A percentile compares a stretch with the other conserved stretches of the same genome.
phyloP scores from a whole-genome alignment of 2,329 filamentous ascomycete genomes.

The Fusarium coffeatum region DNA sequence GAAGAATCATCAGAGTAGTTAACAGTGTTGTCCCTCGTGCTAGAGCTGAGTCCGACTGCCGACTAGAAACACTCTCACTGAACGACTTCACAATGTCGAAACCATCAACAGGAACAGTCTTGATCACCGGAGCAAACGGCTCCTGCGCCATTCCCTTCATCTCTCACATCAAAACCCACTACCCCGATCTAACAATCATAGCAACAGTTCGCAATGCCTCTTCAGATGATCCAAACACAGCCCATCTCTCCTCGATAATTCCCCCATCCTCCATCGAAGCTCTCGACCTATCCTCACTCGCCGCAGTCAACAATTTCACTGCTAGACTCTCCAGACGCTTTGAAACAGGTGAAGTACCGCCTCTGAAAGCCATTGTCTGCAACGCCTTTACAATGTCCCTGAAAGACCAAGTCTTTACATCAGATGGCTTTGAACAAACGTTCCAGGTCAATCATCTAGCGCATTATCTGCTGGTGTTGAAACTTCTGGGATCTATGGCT shows the following conservation, averaged over 20 bases:
- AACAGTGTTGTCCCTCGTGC: too few relatives aligned
- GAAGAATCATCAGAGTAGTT: fast-evolving
- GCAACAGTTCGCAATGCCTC: constrained; percentile 50
- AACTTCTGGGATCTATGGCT: constrained; percentile 32
- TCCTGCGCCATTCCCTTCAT: constrained; percentile 43
- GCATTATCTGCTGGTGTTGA: constrained; percentile 40
- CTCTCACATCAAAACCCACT: constrained; percentile 14
- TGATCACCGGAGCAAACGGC: constrained; percentile 55
- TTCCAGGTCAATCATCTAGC: constrained; percentile 40
- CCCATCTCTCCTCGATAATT: constrained; percentile 43
- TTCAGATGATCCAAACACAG: constrained; percentile 47
- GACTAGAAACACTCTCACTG: too few relatives aligned
- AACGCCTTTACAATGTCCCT: constrained; percentile 38
- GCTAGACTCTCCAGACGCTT: constrained; percentile 1
- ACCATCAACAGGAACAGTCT: constrained; percentile 49
- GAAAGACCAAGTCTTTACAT: constrained; percentile 8
- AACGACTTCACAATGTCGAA: not conserved
- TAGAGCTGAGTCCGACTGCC: not conserved
- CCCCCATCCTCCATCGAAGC: constrained; percentile 16
- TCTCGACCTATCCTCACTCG: constrained; percentile 29
- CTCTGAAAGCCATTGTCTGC: constrained; percentile 36
- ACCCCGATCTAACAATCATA: constrained; percentile 45
- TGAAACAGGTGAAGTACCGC: constrained; percentile 7
- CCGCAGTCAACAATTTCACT: constrained; percentile 16
- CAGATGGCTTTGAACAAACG: constrained; percentile 31